Percentiles rank a stretch among this genome's conserved stretches.
Conservation (phyloP, 1,139 yeast species). For the Candida sanyaensis region DNA sequence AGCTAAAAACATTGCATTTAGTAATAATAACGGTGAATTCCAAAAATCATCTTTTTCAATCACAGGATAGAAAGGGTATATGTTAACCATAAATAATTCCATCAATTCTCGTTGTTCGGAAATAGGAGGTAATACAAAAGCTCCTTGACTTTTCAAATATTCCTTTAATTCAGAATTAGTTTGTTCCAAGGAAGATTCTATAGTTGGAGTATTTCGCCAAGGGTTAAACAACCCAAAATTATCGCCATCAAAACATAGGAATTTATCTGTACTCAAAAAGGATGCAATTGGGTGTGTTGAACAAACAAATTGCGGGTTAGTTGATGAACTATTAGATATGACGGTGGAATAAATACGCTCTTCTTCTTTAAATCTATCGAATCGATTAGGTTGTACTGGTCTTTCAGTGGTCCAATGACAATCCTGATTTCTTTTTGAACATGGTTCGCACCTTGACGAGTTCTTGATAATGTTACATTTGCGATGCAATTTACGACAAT, state of each 20-base stretch:
- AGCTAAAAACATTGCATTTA: slow-evolving; percentile 26
- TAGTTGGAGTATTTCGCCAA: slow-evolving; percentile 23
- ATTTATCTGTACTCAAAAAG: slow-evolving; percentile 27
- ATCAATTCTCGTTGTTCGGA: slow-evolving; percentile 20
- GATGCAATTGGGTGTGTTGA: slow-evolving; percentile 32
- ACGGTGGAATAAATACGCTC: slow-evolving; percentile 9
- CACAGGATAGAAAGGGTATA: slow-evolving; percentile 28
- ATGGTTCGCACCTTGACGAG: slow-evolving; percentile 1
- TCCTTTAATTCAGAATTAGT: slow-evolving; percentile 19
- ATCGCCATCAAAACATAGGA: slow-evolving; percentile 29
- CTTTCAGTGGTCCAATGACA: slow-evolving; percentile 1
- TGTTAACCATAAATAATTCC: slow-evolving; percentile 19
- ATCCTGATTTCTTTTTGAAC: slow-evolving; percentile 1
- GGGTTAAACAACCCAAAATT: slow-evolving; percentile 27
- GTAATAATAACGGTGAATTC: slow-evolving; percentile 19
- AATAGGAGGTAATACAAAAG: slow-evolving; percentile 21
- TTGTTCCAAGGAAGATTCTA: slow-evolving; percentile 10
- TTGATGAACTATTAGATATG: slow-evolving; percentile 3
- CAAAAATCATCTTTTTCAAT: slow-evolving; percentile 19
- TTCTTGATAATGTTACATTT: slow-evolving; percentile 3
- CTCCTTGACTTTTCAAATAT: slow-evolving; percentile 22
- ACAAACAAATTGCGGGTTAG: slow-evolving; percentile 25
- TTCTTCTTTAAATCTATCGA: slow-evolving; percentile 6
- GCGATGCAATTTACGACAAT: slow-evolving; percentile 8
- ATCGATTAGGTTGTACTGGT: background rate